A percentile compares a stretch with the other conserved stretches of the same genome.
Conservation (phyloP, 139 green algal genomes). For the Closterium sp. region DNA sequence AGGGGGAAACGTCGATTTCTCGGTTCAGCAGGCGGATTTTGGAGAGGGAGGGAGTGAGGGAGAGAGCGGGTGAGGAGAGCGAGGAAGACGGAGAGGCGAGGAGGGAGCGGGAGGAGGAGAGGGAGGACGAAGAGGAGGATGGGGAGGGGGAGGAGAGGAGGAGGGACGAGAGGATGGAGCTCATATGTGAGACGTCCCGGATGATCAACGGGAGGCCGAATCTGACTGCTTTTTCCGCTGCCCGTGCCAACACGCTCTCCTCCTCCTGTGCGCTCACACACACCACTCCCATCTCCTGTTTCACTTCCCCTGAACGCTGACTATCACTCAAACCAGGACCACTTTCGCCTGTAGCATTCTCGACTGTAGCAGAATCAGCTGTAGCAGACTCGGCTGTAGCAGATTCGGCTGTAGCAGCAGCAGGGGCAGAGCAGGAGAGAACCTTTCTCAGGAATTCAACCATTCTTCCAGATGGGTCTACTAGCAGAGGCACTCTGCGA, state of each 20-base stretch:
- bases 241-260: not conserved
- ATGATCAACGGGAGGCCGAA: not conserved
- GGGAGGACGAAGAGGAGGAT: not conserved
- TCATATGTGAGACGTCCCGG: no score
- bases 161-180: not conserved
- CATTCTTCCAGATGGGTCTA: constrained; percentile 38
- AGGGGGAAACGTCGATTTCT: not conserved
- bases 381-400: not conserved
- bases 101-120: not conserved
- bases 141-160: not conserved
- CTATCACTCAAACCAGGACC: not conserved
- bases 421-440: not conserved
- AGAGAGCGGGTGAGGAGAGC: not conserved
- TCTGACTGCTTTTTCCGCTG: not conserved
- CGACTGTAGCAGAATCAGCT: not conserved
- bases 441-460: constrained; percentile 23
- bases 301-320: not conserved
- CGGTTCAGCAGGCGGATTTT: not conserved
- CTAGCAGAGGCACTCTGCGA: not conserved
- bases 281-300: not conserved
- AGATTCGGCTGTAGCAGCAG: not conserved
- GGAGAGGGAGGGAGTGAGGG: not conserved
- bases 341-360: no score
- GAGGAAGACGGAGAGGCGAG: not conserved
- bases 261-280: not conserved